Evolutionary conservation across 129 eudicot species (phyloP).

Genomic region (Daucus carota): DNA sequence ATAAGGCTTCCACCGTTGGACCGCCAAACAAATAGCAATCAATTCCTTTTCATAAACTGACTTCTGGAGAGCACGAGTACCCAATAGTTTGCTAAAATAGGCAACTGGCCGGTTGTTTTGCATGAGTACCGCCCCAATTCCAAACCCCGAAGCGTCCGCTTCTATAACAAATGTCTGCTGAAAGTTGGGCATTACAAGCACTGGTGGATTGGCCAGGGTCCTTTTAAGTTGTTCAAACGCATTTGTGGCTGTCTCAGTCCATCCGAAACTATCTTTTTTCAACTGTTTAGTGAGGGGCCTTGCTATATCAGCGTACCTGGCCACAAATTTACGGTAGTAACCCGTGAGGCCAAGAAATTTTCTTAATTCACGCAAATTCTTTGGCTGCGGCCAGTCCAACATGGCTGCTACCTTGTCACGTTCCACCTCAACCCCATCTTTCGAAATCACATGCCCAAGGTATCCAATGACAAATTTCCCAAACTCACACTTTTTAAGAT

Average conservation of each 20-base stretch:
- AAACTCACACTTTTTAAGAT: too few relatives aligned
- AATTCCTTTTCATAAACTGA: neutral
- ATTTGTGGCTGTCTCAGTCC: too few relatives aligned
- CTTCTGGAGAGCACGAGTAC: neutral
- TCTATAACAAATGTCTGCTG: too few relatives aligned
- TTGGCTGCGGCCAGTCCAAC: neutral
- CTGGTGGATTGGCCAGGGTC: too few relatives aligned
- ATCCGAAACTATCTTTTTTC: too few relatives aligned
- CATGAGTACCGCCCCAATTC: conserved; percentile 9
- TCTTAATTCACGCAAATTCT: neutral
- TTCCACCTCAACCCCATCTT: neutral
- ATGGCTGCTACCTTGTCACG: neutral
- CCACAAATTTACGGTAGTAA: neutral
- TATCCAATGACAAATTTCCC: neutral
- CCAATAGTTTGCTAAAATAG: neutral
- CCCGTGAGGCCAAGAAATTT: neutral
- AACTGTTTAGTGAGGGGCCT: too few relatives aligned
- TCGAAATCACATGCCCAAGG: neutral
- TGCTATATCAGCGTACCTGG: neutral
- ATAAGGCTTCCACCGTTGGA: conserved; percentile 1
- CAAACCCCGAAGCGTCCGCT: neutral
- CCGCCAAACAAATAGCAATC: neutral
- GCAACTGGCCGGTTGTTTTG: conserved; percentile 9
- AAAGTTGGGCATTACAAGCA: too few relatives aligned
- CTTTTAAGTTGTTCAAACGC: too few relatives aligned